phyloP scores from a whole-genome alignment of 345 rosid species.

The Pseudoturritis turrita region DNA sequence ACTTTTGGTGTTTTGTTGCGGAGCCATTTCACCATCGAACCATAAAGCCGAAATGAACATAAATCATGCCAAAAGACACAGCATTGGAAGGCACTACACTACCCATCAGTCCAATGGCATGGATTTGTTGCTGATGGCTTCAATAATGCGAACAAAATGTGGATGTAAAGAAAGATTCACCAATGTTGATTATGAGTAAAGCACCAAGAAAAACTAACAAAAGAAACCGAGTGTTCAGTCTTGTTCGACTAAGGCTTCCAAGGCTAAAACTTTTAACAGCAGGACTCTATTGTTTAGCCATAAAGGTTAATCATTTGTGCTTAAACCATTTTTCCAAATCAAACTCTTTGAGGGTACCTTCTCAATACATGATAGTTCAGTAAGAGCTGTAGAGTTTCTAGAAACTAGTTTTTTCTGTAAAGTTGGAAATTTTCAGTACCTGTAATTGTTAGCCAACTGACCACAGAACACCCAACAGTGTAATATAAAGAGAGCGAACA shows the following conservation, averaged over 20 bases:
- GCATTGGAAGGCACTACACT: background rate
- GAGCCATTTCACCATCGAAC: background rate
- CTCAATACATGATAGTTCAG: slow-evolving; percentile 13
- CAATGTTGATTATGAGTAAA: background rate
- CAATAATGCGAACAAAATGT: background rate
- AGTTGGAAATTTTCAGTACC: background rate
- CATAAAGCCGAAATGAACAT: background rate
- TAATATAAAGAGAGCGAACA: background rate
- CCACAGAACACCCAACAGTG: background rate
- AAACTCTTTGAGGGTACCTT: background rate
- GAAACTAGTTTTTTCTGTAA: background rate
- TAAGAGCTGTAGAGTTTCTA: background rate
- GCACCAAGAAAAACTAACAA: background rate
- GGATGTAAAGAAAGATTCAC: slow-evolving; percentile 3
- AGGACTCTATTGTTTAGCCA: slow-evolving; percentile 1
- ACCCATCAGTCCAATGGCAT: background rate
- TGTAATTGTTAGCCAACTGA: background rate
- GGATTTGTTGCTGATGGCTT: background rate
- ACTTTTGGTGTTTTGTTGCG: background rate
- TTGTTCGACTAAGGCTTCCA: background rate
- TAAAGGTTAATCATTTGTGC: background rate
- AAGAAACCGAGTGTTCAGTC: background rate
- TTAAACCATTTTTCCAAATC: background rate
- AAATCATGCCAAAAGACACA: background rate
- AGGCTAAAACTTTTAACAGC: background rate